Evolutionary conservation across 441 rosid species (phyloP).

Genomic region (Adansonia gregorii): DNA sequence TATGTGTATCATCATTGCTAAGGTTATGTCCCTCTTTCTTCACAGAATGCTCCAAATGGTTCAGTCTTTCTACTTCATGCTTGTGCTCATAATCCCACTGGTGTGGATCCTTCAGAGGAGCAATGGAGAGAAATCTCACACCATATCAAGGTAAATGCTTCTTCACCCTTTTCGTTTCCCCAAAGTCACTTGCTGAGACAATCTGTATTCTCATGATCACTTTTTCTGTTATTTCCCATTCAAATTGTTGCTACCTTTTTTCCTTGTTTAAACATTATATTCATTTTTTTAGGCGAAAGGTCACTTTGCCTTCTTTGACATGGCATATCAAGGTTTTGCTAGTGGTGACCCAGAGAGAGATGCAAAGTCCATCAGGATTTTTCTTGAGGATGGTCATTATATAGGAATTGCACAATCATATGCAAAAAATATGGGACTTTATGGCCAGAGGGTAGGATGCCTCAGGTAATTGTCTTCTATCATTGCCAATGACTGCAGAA

Average conservation of each 20-base stretch:
- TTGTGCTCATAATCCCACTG: conserved; percentile 92
- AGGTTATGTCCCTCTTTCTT: conserved; percentile 4
- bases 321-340: conserved; percentile 99
- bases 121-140: conserved; percentile 95
- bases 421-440: conserved; percentile 98
- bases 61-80: conserved; percentile 96
- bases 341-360: conserved; percentile 95
- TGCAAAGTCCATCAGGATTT: conserved; percentile 92
- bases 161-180: neutral
- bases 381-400: conserved; percentile 85
- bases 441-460: conserved; percentile 98
- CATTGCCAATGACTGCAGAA: conserved; percentile 7
- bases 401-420: conserved; percentile 94
- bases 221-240: neutral
- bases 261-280: conserved; percentile 16
- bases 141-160: conserved; percentile 64
- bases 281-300: conserved; percentile 62
- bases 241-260: conserved; percentile 6
- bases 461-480: conserved; percentile 61
- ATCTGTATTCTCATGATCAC: neutral
- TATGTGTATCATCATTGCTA: conserved; percentile 4
- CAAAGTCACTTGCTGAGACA: conserved; percentile 17
- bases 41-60: conserved; percentile 86
- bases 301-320: conserved; percentile 92
- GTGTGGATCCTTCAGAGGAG: conserved; percentile 93